A percentile compares a stretch with the other conserved stretches of the same genome.
These are phyloP conservation scores for Aspergillus alliaceus DNA, from an alignment of 2,329 filamentous ascomycete genomes.

Conservation along the genomic window DNA sequence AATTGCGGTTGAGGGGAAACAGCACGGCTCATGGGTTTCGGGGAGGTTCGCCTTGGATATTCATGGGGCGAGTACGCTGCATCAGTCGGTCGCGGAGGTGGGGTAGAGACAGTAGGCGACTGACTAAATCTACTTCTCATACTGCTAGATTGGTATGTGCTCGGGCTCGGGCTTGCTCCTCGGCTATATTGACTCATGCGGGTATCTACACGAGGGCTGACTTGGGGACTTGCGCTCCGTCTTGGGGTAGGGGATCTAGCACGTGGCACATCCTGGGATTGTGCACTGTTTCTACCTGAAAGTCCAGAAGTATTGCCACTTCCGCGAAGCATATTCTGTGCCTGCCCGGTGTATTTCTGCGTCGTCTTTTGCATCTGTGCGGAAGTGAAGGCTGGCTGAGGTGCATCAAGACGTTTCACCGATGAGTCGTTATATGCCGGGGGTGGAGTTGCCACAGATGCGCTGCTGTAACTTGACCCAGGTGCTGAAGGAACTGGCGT, in stretches of 20 bases:
- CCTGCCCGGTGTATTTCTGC: slow-evolving; percentile 81
- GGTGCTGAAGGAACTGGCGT: slow-evolving; percentile 66
- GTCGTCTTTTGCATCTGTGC: slow-evolving; percentile 95
- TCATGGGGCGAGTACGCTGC: slow-evolving; percentile 47
- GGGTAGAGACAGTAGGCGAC: slow-evolving; percentile 32
- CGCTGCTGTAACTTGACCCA: slow-evolving; percentile 35
- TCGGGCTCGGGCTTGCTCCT: slow-evolving; percentile 45
- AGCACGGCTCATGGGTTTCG: slow-evolving; percentile 41
- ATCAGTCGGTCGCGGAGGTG: slow-evolving; percentile 35
- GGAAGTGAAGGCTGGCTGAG: slow-evolving; percentile 87
- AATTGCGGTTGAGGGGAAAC: slow-evolving; percentile 56
- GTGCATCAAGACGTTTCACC: slow-evolving; percentile 78
- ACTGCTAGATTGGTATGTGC: slow-evolving; percentile 46
- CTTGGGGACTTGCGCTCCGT: slow-evolving; percentile 44
- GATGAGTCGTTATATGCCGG: slow-evolving; percentile 78
- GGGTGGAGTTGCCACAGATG: slow-evolving; percentile 63
- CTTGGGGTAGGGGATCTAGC: slow-evolving; percentile 67
- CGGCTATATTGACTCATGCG: slow-evolving; percentile 45
- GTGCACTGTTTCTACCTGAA: slow-evolving; percentile 57
- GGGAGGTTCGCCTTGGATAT: slow-evolving; percentile 39
- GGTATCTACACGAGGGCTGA: slow-evolving; percentile 31
- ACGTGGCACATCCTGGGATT: slow-evolving; percentile 44
- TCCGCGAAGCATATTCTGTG: slow-evolving; percentile 70
- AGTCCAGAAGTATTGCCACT: slow-evolving; percentile 54
- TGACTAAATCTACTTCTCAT: slow-evolving; percentile 41